Evolutionary conservation across 1,139 yeast genomes (phyloP).

Genomic region (Yamadazyma sp.): DNA sequence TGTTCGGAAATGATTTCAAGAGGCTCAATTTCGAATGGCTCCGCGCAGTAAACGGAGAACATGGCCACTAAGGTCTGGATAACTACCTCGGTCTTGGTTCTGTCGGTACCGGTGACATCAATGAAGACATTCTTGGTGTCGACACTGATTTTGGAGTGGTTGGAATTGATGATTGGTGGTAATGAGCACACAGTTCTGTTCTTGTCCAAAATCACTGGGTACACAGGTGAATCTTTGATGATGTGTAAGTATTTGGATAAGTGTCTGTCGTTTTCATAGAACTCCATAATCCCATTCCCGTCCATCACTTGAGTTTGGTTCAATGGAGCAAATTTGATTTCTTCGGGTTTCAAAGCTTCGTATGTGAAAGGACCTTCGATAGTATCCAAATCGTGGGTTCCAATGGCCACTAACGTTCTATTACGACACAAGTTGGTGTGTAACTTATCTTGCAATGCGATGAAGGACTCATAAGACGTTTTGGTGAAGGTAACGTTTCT

Average conservation of each 20-base stretch:
- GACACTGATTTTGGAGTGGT: slow-evolving; percentile 83
- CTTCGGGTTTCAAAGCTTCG: slow-evolving; percentile 80
- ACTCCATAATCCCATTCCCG: slow-evolving; percentile 82
- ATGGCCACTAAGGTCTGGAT: slow-evolving; percentile 90
- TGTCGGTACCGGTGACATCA: slow-evolving; percentile 95
- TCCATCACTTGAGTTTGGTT: slow-evolving; percentile 78
- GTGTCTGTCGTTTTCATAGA: slow-evolving; percentile 88
- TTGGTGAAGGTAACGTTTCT: slow-evolving; percentile 80
- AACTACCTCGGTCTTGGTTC: slow-evolving; percentile 87
- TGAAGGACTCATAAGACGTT: slow-evolving; percentile 89
- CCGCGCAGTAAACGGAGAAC: slow-evolving; percentile 85
- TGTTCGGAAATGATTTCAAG: slow-evolving; percentile 82
- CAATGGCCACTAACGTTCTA: slow-evolving; percentile 96
- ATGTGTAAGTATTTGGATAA: slow-evolving; percentile 86
- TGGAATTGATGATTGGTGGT: slow-evolving; percentile 96
- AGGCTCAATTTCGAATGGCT: slow-evolving; percentile 84
- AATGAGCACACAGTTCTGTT: slow-evolving; percentile 80
- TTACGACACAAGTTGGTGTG: slow-evolving; percentile 96
- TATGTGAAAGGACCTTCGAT: slow-evolving; percentile 84
- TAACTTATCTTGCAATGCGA: slow-evolving; percentile 92
- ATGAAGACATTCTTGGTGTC: slow-evolving; percentile 86
- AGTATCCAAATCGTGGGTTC: slow-evolving; percentile 92
- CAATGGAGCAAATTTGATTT: slow-evolving; percentile 78
- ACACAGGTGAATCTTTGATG: slow-evolving; percentile 84
- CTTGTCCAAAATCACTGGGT: slow-evolving; percentile 85